phyloP scores from a whole-genome alignment of 768 basidiomycete species.

The Collybia nuda region DNA sequence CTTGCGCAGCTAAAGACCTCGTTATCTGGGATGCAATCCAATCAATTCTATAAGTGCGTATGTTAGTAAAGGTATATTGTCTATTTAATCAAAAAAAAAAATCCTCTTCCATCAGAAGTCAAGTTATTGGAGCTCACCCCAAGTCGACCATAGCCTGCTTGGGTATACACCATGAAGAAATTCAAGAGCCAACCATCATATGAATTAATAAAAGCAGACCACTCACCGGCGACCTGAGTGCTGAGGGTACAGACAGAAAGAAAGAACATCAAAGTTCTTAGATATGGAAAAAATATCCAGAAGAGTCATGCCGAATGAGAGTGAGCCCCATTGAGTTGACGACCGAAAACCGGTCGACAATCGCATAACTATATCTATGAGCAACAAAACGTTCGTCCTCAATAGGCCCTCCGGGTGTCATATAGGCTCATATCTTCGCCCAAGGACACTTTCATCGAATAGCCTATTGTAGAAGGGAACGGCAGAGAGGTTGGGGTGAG shows the following conservation, averaged over 20 bases:
- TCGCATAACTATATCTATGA: slow-evolving; percentile 91
- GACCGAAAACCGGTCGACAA: slow-evolving; percentile 50
- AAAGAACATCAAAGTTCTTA: slow-evolving; percentile 53
- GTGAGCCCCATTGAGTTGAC: slow-evolving; percentile 93
- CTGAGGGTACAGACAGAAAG: neutral
- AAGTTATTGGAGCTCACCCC: slow-evolving; percentile 77
- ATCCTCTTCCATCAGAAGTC: slow-evolving; percentile 41
- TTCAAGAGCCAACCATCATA: slow-evolving; percentile 71
- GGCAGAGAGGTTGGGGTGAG: slow-evolving; percentile 61
- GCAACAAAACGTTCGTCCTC: slow-evolving; percentile 56
- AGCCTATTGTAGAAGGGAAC: slow-evolving; percentile 33
- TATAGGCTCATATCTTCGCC: slow-evolving; percentile 79
- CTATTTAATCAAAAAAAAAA: neutral
- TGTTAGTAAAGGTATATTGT: neutral
- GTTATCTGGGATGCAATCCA: too few species aligned
- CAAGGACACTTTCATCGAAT: slow-evolving; percentile 42
- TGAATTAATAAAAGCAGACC: slow-evolving; percentile 7
- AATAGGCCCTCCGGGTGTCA: slow-evolving; percentile 42
- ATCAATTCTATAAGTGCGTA: too few species aligned
- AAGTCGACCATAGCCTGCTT: slow-evolving; percentile 13
- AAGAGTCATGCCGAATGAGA: slow-evolving; percentile 60
- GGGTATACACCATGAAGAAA: slow-evolving; percentile 93
- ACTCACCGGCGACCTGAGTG: slow-evolving; percentile 13
- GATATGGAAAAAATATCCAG: slow-evolving; percentile 50
- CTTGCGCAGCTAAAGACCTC: too few species aligned